Base-by-base conservation (phyloP, 2,329 filamentous ascomycete species). In the Penicillium sp. region DNA sequence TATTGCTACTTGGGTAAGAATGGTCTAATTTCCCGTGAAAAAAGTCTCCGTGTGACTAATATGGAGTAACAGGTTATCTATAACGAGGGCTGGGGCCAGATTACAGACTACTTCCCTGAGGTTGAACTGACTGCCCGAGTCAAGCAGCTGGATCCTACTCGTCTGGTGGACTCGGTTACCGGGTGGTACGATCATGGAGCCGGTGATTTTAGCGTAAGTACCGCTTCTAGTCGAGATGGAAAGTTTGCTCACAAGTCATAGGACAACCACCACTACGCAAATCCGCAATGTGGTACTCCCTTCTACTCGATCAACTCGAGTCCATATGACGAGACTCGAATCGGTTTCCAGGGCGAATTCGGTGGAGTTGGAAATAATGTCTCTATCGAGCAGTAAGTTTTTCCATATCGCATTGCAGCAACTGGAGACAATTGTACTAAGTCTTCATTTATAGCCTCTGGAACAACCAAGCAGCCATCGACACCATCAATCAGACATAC, bases 241-340 rank as follows among this genome's bases (percentile, higher is more conserved):
- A 5, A n/a, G 27, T 18, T 32, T 9, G n/a, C 47, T 58, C 2
- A 56, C 23, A 13, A 8, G 4, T 2, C 9, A 1, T 54, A 81
- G 70, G 86, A 90, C 52, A 89, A 89, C 58, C 86, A 89, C 59
- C 84, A 89, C 65, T 90, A 90, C 65, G 83, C 86, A 0, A 85
- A 82, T 34, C 84, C 87, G 0, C 86, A 90, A 61, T 90, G 87
- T 53, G 87, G 87, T 6, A 81, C 85, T 0, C 87, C 87, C 0
- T 89, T 84, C 63, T 88, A 86, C 68, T 88, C 85, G 0, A 75
- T 73, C 3, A 60, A 71, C 3, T 83, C 81, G 0, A 77, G 73
- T 4, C 85, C 81, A 1, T 84, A 80, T 62, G 86, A 86, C 55
- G 71, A 77, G 0, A 72, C 60, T 4, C 80, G 87, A 1, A 88